phyloP scores from a whole-genome alignment of 192 early-diverging fungal genomes.

The Lobosporangium transversale region DNA sequence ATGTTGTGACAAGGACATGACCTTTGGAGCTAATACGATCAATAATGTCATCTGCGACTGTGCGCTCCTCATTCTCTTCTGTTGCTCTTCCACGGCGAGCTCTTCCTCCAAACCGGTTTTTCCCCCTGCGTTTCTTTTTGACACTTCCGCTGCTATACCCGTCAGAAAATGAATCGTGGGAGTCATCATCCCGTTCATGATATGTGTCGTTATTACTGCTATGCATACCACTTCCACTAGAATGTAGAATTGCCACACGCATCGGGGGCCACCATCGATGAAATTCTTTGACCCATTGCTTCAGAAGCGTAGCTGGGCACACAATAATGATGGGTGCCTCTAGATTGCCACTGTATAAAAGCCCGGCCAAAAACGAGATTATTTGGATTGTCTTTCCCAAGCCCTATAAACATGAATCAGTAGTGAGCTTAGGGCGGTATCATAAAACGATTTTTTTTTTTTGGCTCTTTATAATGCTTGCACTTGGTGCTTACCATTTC shows the following conservation, averaged over 20 bases:
- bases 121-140: conserved; percentile 34
- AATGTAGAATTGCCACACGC: conserved; percentile 90
- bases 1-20: conserved; percentile 86
- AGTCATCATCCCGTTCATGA: conserved; percentile 23
- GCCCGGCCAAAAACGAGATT: conserved; percentile 81
- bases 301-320: conserved; percentile 83
- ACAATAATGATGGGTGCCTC: conserved; percentile 62
- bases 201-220: conserved; percentile 47
- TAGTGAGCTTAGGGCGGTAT: too few species aligned
- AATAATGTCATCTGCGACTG: conserved; percentile 55
- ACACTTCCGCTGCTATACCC: conserved; percentile 44
- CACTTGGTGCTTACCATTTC: conserved; percentile 74
- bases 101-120: conserved; percentile 43
- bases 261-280: conserved; percentile 87
- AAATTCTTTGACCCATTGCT: conserved; percentile 86
- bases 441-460: too few species aligned
- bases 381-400: conserved; percentile 95
- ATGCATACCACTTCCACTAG: conserved; percentile 81
- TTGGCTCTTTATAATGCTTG: too few species aligned
- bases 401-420: too few species aligned
- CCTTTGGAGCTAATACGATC: conserved; percentile 55
- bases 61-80: conserved; percentile 40
- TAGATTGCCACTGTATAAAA: conserved; percentile 72
- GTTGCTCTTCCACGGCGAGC: conserved; percentile 12
- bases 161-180: conserved; percentile 36